phyloP scores from a whole-genome alignment of 768 basidiomycete species.

The Macrolepiota albuminosa region DNA sequence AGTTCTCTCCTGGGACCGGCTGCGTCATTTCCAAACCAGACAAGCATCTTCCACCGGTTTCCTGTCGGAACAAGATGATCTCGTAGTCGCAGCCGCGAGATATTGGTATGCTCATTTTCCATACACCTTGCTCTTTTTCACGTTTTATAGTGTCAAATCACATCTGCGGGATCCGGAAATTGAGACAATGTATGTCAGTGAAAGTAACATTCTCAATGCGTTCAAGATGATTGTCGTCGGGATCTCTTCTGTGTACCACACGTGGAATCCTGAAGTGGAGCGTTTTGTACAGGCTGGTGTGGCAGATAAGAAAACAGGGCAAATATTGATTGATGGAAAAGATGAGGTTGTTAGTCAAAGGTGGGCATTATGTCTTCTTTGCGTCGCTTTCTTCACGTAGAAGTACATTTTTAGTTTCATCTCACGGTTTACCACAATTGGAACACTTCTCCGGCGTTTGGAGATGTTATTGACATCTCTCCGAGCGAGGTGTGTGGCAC shows the following conservation, averaged over 20 bases:
- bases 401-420: constrained; percentile 39
- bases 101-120: constrained; percentile 43
- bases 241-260: constrained; percentile 59
- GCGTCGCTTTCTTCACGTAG: not conserved
- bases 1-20: constrained; percentile 61
- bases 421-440: constrained; percentile 61
- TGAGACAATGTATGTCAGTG: constrained; percentile 39
- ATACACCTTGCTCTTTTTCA: not conserved
- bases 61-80: constrained; percentile 60
- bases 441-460: constrained; percentile 61
- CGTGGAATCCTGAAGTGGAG: constrained; percentile 55
- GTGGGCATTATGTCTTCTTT: constrained; percentile 26
- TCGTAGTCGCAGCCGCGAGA: constrained; percentile 51
- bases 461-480: constrained; percentile 47
- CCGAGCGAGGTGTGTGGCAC: constrained; percentile 40
- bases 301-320: constrained; percentile 25
- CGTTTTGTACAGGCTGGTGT: constrained; percentile 48
- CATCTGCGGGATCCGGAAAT: constrained; percentile 32
- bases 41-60: constrained; percentile 44
- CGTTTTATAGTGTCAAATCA: constrained; percentile 41
- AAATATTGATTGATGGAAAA: constrained; percentile 51
- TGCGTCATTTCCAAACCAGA: constrained; percentile 29
- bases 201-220: constrained; percentile 44
- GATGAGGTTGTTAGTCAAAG: constrained; percentile 54
- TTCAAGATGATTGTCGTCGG: constrained; percentile 60